phyloP scores from a whole-genome alignment of 805 yeast species.

The Candida montana region DNA sequence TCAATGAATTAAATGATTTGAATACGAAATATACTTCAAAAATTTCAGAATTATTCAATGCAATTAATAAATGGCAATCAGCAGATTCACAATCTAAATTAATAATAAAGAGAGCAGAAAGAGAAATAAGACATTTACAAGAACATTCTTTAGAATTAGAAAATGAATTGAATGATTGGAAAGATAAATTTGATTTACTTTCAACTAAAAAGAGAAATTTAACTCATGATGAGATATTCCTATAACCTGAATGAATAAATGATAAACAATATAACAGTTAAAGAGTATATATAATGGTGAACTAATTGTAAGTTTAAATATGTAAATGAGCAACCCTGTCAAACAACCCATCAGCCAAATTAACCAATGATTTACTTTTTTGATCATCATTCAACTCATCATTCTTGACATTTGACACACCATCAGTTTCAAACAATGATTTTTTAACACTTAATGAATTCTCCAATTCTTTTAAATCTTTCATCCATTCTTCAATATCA shows the following conservation, averaged over 20 bases:
- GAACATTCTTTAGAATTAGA: slow-evolving; percentile 49
- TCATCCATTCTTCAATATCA: slow-evolving; percentile 18
- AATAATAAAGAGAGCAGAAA: slow-evolving; percentile 40
- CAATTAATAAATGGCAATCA: slow-evolving; percentile 37
- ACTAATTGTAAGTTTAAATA: too few species aligned
- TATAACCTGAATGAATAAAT: slow-evolving; percentile 12
- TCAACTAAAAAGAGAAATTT: slow-evolving; percentile 17
- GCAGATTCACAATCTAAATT: slow-evolving; percentile 41
- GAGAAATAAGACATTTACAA: slow-evolving; percentile 52
- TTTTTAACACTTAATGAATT: slow-evolving; percentile 7
- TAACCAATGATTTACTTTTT: slow-evolving; percentile 5
- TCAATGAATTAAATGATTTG: slow-evolving; percentile 53
- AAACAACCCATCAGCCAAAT: slow-evolving; percentile 8
- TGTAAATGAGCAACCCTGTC: slow-evolving; percentile 6
- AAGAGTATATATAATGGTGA: too few species aligned
- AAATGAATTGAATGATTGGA: slow-evolving; percentile 54
- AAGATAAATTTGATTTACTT: slow-evolving; percentile 31
- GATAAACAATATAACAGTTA: too few species aligned
- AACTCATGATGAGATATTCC: slow-evolving; percentile 23
- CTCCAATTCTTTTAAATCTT: slow-evolving; percentile 20
- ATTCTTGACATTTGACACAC: slow-evolving; percentile 1
- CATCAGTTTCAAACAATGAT: slow-evolving; percentile 12
- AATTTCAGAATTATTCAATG: slow-evolving; percentile 39
- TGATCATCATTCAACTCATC: slow-evolving; percentile 6
- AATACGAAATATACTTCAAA: slow-evolving; percentile 50